Percentiles rank a stretch among this genome's conserved stretches.
These are phyloP conservation scores for Suillus paluster DNA, from an alignment of 768 basidiomycete genomes.

Conservation along the genomic window DNA sequence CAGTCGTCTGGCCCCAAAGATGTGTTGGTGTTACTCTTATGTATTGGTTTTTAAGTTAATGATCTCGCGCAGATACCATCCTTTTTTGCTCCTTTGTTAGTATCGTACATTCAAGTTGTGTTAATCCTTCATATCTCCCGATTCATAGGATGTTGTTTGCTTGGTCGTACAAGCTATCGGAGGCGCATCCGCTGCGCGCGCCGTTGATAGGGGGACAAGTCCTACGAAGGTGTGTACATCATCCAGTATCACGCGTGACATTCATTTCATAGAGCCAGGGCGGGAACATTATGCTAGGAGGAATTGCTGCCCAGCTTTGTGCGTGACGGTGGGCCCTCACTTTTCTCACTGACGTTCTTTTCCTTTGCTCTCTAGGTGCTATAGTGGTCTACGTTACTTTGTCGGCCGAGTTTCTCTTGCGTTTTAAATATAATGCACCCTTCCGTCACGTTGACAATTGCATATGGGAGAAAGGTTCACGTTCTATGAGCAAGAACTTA, in stretches of 20 bases:
- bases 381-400: no score
- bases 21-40: no score
- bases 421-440: constrained; percentile 44
- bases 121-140: background rate
- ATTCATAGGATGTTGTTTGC: constrained; percentile 37
- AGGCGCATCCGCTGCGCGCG: constrained; percentile 50
- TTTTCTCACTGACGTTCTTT: constrained; percentile 22
- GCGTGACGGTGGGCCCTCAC: constrained; percentile 26
- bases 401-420: constrained; percentile 50
- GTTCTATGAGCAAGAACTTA: constrained; percentile 16
- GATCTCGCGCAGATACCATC: constrained; percentile 13
- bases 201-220: constrained; percentile 28
- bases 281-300: constrained; percentile 61
- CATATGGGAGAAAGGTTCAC: constrained; percentile 3
- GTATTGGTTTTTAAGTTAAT: no score
- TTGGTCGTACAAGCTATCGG: constrained; percentile 46
- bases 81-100: constrained; percentile 18
- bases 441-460: constrained; percentile 17
- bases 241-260: background rate
- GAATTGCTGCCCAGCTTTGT: constrained; percentile 64
- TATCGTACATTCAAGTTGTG: background rate
- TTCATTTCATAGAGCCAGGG: constrained; percentile 36
- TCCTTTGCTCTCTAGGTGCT: constrained; percentile 35
- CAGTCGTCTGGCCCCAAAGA: no score
- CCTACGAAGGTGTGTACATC: constrained; percentile 14